Evolutionary conservation across 352 stramenopile genomes (phyloP), one percentile per base, ranked within the genome.

Genomic region (Phytophthora aleatoria): DNA sequence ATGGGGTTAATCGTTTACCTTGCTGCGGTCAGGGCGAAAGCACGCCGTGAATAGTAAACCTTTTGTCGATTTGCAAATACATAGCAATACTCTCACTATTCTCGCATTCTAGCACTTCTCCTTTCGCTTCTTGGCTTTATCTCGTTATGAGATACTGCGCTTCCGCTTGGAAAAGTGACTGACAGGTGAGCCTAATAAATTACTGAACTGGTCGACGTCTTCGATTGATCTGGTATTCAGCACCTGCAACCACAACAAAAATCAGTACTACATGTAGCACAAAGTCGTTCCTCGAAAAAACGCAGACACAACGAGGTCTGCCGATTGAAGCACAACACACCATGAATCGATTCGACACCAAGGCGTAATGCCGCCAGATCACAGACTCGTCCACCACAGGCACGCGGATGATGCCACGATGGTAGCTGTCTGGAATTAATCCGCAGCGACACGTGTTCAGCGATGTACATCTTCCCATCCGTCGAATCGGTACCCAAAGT

Each of bases 311-410:
- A 31, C 31, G 13, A 1, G 12, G 30, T 6, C 33, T 26, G 31
- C 3, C 4, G 13, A 39, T 16, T 31, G 6, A 50, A 65, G 44
- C 38, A 55, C 11, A 26, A 52, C 62, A 48, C 45, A 92, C 85
- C 85, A 93, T 91, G 36, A 93, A 91, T 13, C 85, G 71, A 26
- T 82, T 76, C 10, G 77, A 89, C 13, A 90, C 73, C 24, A 73
- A 57, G 26, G 79, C 80, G 50, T 93, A 93, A 58, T 89, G 78
- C 28, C 80, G 79, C 85, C 85, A 93, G 47, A 93, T 83, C 8
- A 91, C 67, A 1, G 79, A 81, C 42, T 93, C 85, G 39, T 93
- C 85, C 10, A 93, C 85, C 7, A 93, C 65, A 2, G 80, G 73
- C 15, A 93, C 72, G 2, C 80, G 81, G 36, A 89, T 83, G 38